Base-by-base conservation (phyloP, 257 asterid genomes). In the Leptodermis oblonga region DNA sequence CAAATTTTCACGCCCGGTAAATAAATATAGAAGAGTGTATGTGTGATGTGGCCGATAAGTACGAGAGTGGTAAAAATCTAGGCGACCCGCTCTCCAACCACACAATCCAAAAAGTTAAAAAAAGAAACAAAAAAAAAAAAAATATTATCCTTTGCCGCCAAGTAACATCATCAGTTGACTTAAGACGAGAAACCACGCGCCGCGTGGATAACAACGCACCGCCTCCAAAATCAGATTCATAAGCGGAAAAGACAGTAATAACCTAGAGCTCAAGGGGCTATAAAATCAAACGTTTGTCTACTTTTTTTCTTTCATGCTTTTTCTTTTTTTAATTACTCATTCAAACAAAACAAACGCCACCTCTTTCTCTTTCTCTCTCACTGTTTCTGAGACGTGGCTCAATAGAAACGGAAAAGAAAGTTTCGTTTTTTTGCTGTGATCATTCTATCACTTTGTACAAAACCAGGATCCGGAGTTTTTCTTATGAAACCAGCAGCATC, bases 341-440 rank as follows among this genome's bases (percentile, higher is more conserved):
- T 56, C 54, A 41, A 31, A 43, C 51, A 31, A 54, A 60, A 45
- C 18, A 45, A 45, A 48, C 22, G 6, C 5, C 49, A 43, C 45
- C 45, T 13, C 45, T 11, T 43, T 14, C 49, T n/a, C n/a, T n/a
- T n/a, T 43, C 3, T 43, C 39, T 34, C 39, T 43, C 20, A 4
- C 4, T 48, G 31, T n/a, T 26, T 59, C 28, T 54, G 25, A 31
- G 60, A 56, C 76, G 70, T 55, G 43, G 67, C 22, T 49, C 30
- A 25, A 25, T 9, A 54, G 9, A 1, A 13, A 30, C 2, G 14
- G n/a, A n/a, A n/a, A n/a, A 31, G 2, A 46, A 62, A 59, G 33
- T 65, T 72, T 73, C 61, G 74, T n/a, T 68, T 77, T 71, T 4
- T 9, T 73, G 80, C n/a, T n/a, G n/a, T n/a, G n/a, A n/a, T n/a